Conservation (phyloP, 768 basidiomycete genomes). For the Obba rivulosa region DNA sequence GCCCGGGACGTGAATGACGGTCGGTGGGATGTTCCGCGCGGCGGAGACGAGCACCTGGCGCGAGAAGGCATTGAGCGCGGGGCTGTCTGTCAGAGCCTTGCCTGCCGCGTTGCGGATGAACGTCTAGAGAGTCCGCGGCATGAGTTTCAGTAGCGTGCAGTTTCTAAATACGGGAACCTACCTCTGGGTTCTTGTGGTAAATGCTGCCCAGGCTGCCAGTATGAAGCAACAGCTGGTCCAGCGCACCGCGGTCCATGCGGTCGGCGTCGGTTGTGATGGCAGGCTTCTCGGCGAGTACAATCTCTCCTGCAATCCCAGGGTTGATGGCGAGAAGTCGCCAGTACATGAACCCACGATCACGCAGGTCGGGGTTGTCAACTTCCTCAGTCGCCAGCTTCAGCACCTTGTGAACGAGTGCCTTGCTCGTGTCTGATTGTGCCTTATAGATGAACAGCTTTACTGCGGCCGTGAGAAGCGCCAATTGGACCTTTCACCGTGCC, state of each 20-base stretch:
- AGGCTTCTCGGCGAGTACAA: constrained; percentile 91
- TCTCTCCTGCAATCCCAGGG: constrained; percentile 79
- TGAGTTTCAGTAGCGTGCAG: background rate
- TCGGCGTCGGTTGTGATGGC: constrained; percentile 98
- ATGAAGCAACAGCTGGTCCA: constrained; percentile 91
- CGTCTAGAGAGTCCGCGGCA: constrained; percentile 49
- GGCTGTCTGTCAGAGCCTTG: constrained; percentile 79
- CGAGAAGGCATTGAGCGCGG: constrained; percentile 82
- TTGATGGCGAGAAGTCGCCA: constrained; percentile 96
- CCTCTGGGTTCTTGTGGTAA: constrained; percentile 97
- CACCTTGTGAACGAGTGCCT: constrained; percentile 89
- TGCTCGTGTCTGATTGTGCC: constrained; percentile 72
- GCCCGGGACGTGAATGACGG: constrained; percentile 47
- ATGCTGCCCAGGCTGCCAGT: constrained; percentile 93
- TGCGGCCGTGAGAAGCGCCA: constrained; percentile 87
- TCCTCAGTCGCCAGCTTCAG: constrained; percentile 97
- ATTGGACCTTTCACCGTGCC: constrained; percentile 69
- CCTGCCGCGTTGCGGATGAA: constrained; percentile 90
- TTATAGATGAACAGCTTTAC: constrained; percentile 97
- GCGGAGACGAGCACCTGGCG: constrained; percentile 64
- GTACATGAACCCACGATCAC: constrained; percentile 99
- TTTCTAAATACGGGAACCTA: constrained; percentile 17
- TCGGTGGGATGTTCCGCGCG: constrained; percentile 42
- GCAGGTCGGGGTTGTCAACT: constrained; percentile 94
- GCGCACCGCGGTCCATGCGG: constrained; percentile 91